Evolutionary conservation across 2,329 filamentous ascomycete species (phyloP).

Genomic region (Pestalotiopsis sp.): DNA sequence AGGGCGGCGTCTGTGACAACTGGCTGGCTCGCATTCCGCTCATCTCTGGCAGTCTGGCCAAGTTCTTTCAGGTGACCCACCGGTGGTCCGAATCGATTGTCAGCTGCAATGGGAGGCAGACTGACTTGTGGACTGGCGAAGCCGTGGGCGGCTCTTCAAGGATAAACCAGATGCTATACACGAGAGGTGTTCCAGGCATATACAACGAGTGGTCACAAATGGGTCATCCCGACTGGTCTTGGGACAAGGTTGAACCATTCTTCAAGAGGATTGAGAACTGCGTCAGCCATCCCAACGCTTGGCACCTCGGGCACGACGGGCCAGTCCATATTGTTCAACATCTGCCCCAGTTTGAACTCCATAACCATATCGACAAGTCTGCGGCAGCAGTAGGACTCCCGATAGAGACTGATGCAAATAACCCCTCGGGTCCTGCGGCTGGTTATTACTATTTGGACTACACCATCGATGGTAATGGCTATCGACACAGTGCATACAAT

Average conservation of each 20-base stretch:
- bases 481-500: slow-evolving; percentile 15
- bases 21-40: slow-evolving; percentile 18
- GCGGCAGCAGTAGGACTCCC: slow-evolving; percentile 15
- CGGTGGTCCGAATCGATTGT: slow-evolving; percentile 12
- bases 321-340: slow-evolving; percentile 14
- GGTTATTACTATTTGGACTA: slow-evolving; percentile 17
- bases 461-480: slow-evolving; percentile 14
- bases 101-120: slow-evolving; percentile 3
- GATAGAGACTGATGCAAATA: slow-evolving; percentile 14
- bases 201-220: slow-evolving; percentile 29
- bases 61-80: slow-evolving; percentile 7
- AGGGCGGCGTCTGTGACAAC: slow-evolving; percentile 14
- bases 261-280: slow-evolving; percentile 17
- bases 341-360: slow-evolving; percentile 14
- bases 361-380: slow-evolving; percentile 16
- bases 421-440: slow-evolving; percentile 12
- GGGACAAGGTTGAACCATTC: slow-evolving; percentile 19
- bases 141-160: slow-evolving; percentile 29
- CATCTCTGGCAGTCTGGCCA: slow-evolving; percentile 13
- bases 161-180: slow-evolving; percentile 32
- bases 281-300: not conserved
- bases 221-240: slow-evolving; percentile 16
- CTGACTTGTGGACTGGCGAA: slow-evolving; percentile 20
- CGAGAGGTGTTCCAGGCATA: slow-evolving; percentile 26
- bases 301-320: slow-evolving; percentile 14